Conservation (phyloP, 2,329 filamentous ascomycete genomes). For the Aspergillus vadensis region DNA sequence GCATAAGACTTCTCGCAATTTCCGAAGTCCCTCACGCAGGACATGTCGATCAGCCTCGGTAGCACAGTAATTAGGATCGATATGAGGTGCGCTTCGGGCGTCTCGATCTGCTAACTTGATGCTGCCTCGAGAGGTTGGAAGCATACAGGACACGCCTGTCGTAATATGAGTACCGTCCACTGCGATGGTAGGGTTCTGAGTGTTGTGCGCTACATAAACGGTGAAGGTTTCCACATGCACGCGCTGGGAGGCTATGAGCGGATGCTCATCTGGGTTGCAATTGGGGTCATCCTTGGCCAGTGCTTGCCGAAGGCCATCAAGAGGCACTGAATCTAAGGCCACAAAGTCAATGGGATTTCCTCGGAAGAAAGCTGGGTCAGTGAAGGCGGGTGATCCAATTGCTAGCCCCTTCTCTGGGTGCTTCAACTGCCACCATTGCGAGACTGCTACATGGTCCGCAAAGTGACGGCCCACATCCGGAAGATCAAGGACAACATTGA, state of each 20-base stretch:
- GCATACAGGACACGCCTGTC: neutral
- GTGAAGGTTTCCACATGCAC: neutral
- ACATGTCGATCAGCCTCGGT: conserved; percentile 14
- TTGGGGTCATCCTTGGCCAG: neutral
- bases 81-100: neutral
- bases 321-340: conserved; percentile 9
- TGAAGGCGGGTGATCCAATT: conserved; percentile 16
- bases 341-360: conserved; percentile 22
- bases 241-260: neutral
- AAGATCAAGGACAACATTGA: conserved; percentile 23
- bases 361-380: conserved; percentile 14
- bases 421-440: conserved; percentile 21
- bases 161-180: neutral
- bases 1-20: conserved; percentile 1
- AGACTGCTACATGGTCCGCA: conserved; percentile 13
- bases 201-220: neutral
- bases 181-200: neutral
- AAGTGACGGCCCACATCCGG: conserved; percentile 17
- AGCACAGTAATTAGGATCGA: conserved; percentile 17
- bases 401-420: conserved; percentile 20
- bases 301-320: conserved; percentile 8
- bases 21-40: conserved; percentile 12
- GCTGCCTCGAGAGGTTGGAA: neutral
- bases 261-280: neutral
- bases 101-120: neutral